Percentiles rank a stretch among this genome's conserved stretches.
These are phyloP conservation scores for Neofusicoccum kwambonambiense DNA, from an alignment of 2,329 filamentous ascomycete species.

Conservation along the genomic window DNA sequence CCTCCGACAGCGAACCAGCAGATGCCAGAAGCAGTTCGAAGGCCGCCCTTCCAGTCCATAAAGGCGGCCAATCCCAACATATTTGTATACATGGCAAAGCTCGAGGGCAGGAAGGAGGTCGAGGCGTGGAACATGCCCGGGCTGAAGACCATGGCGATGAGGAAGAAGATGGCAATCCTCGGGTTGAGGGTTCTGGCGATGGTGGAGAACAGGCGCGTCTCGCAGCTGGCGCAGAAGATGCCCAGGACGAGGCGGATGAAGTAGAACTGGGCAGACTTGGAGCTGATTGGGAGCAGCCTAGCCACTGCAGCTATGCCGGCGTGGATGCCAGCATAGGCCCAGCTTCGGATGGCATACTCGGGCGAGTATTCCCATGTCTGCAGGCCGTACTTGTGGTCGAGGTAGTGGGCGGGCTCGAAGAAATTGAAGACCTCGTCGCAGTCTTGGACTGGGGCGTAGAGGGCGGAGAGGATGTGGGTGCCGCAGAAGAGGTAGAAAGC, in stretches of 20 bases:
- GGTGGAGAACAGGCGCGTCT: slow-evolving; percentile 77
- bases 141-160: slow-evolving; percentile 72
- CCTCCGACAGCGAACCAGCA: slow-evolving; percentile 87
- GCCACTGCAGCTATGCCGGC: slow-evolving; percentile 68
- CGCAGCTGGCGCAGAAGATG: slow-evolving; percentile 73
- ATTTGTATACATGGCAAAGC: slow-evolving; percentile 92
- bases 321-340: slow-evolving; percentile 84
- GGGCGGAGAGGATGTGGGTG: slow-evolving; percentile 72
- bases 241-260: slow-evolving; percentile 75
- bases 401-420: slow-evolving; percentile 95
- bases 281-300: slow-evolving; percentile 50
- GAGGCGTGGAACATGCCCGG: slow-evolving; percentile 94
- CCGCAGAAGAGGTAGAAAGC: slow-evolving; percentile 79
- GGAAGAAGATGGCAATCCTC: slow-evolving; percentile 80
- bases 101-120: slow-evolving; percentile 83
- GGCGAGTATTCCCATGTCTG: slow-evolving; percentile 99
- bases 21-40: slow-evolving; percentile 79
- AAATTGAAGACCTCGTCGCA: slow-evolving; percentile 99
- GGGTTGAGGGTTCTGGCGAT: slow-evolving; percentile 76
- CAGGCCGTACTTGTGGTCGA: slow-evolving; percentile 86
- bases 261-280: slow-evolving; percentile 73
- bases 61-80: slow-evolving; percentile 86
- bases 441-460: slow-evolving; percentile 89
- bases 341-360: slow-evolving; percentile 90
- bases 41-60: slow-evolving; percentile 80